A percentile compares a stretch with the other conserved stretches of the same genome.
Conservation (phyloP, 257 asterid species). For the Verbena officinalis region DNA sequence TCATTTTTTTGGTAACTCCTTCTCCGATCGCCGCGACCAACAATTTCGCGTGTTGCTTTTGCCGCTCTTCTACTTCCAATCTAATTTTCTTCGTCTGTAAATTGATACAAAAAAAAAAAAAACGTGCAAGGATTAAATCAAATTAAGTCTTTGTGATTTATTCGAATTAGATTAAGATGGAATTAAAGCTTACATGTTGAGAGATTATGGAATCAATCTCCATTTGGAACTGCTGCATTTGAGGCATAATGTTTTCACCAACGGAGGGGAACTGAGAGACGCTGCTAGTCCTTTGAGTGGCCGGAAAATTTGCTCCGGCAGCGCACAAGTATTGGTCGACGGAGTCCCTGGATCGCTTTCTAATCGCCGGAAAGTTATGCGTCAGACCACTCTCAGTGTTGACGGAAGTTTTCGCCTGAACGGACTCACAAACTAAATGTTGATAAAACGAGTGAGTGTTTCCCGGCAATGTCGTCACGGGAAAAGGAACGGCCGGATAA, state of each 20-base stretch:
- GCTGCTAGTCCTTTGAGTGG: constrained; percentile 12
- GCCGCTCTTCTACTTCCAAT: constrained; percentile 58
- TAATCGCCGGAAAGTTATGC: constrained; percentile 30
- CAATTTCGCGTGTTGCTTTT: constrained; percentile 48
- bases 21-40: constrained; percentile 53
- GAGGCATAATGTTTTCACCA: constrained; percentile 45
- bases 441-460: constrained; percentile 23
- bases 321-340: constrained; percentile 28
- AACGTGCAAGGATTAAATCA: no score
- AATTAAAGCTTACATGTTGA: constrained; percentile 47
- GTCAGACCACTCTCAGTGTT: constrained; percentile 54
- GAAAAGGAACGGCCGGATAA: constrained; percentile 15
- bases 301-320: constrained; percentile 5
- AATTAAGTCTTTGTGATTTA: no score
- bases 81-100: constrained; percentile 57
- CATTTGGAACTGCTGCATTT: constrained; percentile 41
- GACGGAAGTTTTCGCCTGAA: constrained; percentile 47
- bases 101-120: no score
- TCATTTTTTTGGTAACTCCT: constrained; percentile 38
- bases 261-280: constrained; percentile 28
- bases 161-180: neutral
- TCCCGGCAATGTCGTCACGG: constrained; percentile 24
- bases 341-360: constrained; percentile 55
- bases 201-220: constrained; percentile 56
- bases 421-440: constrained; percentile 36